Base-by-base conservation (phyloP, 768 basidiomycete genomes). In the Tylopilus vinaceipallidus region DNA sequence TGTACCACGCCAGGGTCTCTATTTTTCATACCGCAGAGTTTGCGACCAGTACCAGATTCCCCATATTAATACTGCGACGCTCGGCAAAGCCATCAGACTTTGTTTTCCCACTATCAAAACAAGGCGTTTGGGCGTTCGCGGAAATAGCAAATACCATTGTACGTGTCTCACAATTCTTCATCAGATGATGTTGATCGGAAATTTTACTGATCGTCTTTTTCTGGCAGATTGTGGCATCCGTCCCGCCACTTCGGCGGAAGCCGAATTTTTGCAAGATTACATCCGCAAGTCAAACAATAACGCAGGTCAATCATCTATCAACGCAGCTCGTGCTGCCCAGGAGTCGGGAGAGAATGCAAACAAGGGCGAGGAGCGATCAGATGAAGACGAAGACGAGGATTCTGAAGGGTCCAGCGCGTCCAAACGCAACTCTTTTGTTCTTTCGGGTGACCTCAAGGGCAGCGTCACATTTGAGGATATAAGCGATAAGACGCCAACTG, bases 131-230 rank as follows among this genome's bases (percentile, higher is more conserved):
- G 94, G 94, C 52, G 91, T 91, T 51, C 75, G 94, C 71, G 93
- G 93, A 43, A 94, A 95, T 75, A 91, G 89, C 74, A 95, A 94
- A 78, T 95, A 95, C 72, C 92, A 95, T 71, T 95, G 91, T 92
- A 57, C 57, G 86, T 75, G 56, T 60, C 64, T 60, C 61, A 52
- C 47, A 48, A 66, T 68, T 60, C 65, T 67, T 58, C 57, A 60
- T 64, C 62, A 70, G 52, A 57, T 53, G 49, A 12, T 61, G 27
- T 42, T 42, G 64, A 68, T 68, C 64, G 57, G 60, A 56, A 56
- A 53, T 36, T 60, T 58, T 65, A 53, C 57, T 57, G 30, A 69
- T 68, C 60, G 43, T 54, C 61, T 59, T 57, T 59, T 56, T 38
- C 42, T 54, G 63, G 57, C 43, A 88, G 91, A 93, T 79, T 93